Base-by-base conservation (phyloP, 2,329 filamentous ascomycete genomes). In the Raffaelea deltoideospora region DNA sequence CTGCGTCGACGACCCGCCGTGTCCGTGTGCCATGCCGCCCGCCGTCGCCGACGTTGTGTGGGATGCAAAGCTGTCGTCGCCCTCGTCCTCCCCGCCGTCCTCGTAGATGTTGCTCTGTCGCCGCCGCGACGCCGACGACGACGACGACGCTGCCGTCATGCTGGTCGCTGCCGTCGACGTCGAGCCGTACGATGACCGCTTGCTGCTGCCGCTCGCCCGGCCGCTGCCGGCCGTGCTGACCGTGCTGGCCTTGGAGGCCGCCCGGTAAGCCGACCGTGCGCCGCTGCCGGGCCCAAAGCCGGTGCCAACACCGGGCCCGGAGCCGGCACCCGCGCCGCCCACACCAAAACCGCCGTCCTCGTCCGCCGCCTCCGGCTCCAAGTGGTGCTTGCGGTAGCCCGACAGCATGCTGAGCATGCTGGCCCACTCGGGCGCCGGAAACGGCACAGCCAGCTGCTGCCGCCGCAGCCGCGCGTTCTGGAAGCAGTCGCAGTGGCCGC, bases 381-480 rank as follows among this genome's bases (percentile, higher is more conserved):
- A 45, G 30, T 56, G 52, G 18, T 60, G 59, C 19, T 59, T 58
- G 14, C 64, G 63, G 45, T 67, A 72, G 26, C 63, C 60, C 14
- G 69, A 67, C 21, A 69, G 64, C 52, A 63, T 68, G 53, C 67
- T 69, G 40, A 75, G 60, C 34, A 71, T 72, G 41, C 60, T 65
- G 3, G 70, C 71, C 66, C 68, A 74, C 51, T 69, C 65, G 3
- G 64, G 62, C 1, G 68, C 69, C 0, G 69, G 69, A 50, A 73
- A 73, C 1, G 69, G 69, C 3, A 75, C 67, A 38, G 63, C 61
- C 41, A 74, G 61, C 35, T 69, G 57, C 47, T 67, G 49, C 44
- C 57, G 52, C 32, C 64, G 59, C 35, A 45, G 36, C 5, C 41
- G 63, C 50, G 40, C 59, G 53, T 36, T 55, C 52, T 44, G 64